Evolutionary conservation across 2,329 filamentous ascomycete genomes (phyloP), one percentile per base, ranked within the genome.

Genomic region (Ceratocystis colombiana): DNA sequence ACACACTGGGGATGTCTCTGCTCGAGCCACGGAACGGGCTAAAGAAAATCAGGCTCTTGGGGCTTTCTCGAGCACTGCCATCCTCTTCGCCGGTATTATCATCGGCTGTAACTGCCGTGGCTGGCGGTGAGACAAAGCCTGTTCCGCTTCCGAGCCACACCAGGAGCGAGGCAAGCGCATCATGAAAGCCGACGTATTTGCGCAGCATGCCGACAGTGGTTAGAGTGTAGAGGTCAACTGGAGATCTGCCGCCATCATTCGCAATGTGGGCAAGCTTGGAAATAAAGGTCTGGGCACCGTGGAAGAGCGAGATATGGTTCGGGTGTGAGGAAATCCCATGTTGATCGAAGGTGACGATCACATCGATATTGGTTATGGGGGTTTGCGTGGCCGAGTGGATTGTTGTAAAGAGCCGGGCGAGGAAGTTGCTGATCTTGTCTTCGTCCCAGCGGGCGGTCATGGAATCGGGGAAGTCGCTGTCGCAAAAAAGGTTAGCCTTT

Each of bases 221-320:
- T 46, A 99, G 81, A 0, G 90, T 93, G 76, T 97, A 99, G 44
- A 99, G 77, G 70, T 89, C 87, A 33, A 96, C 85, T 5, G 67
- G 67, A 5, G 66, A 22, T 41, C 44, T 17, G 37, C 62, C 48
- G 33, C 55, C 67, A 25, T 33, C 44, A 17, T 50, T 37, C 6
- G 62, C 64, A 6, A 64, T 30, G 62, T 82, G 81, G 75, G 87
- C 84, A 63, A 96, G 80, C 6, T 79, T 75, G 64, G 80, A 77
- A 65, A 95, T 75, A 74, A 96, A 97, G 62, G 82, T 76, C 59
- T 84, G 82, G 5, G 90, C 89, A 67, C 93, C 94, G 74, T 89
- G 82, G 77, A 91, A 91, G 7, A 97, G 83, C 5, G 91, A 91
- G 69, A 89, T 88, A 78, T 99, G 94, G 79, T 99, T 99, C 25